Conservation (phyloP, 306 rosid species). For the Citrullus colocynthis region DNA sequence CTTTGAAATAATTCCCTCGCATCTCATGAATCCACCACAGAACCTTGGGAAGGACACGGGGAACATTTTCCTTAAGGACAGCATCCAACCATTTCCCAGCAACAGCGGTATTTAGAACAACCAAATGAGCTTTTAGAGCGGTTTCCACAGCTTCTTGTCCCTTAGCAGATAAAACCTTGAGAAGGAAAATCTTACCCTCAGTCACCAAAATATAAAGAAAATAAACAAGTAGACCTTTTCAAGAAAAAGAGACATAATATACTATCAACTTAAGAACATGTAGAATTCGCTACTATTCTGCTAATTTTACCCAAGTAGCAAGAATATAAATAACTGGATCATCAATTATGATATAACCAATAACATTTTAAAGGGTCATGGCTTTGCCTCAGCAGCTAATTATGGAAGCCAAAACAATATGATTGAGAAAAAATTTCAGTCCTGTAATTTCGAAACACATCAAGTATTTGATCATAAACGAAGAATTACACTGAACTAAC, state of each 20-base stretch:
- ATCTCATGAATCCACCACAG: slow-evolving; percentile 99
- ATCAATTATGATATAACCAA: not conserved
- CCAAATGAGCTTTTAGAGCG: slow-evolving; percentile 78
- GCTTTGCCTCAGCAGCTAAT: not conserved
- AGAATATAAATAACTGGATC: not conserved
- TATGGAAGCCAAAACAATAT: not conserved
- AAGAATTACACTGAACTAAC: not conserved
- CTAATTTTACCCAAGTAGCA: not conserved
- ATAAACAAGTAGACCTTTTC: not conserved
- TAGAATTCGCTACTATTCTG: not conserved
- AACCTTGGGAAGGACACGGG: slow-evolving; percentile 76
- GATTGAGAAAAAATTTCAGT: not conserved
- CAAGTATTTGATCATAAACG: not conserved
- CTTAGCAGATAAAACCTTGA: slow-evolving; percentile 65
- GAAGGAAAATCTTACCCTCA: not conserved
- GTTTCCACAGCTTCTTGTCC: slow-evolving; percentile 58
- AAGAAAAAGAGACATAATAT: not conserved
- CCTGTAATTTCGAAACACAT: not conserved
- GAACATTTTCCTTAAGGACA: slow-evolving; percentile 64
- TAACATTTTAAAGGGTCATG: not conserved
- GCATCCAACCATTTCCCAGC: slow-evolving; percentile 98
- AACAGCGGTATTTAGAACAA: slow-evolving; percentile 87
- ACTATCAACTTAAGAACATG: not conserved
- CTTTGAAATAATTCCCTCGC: slow-evolving; percentile 95
- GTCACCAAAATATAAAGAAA: not conserved